A percentile compares a stretch with the other conserved stretches of the same genome.
phyloP scores from a whole-genome alignment of 2,329 filamentous ascomycete species.

The Ceratocystiopsis minuta region DNA sequence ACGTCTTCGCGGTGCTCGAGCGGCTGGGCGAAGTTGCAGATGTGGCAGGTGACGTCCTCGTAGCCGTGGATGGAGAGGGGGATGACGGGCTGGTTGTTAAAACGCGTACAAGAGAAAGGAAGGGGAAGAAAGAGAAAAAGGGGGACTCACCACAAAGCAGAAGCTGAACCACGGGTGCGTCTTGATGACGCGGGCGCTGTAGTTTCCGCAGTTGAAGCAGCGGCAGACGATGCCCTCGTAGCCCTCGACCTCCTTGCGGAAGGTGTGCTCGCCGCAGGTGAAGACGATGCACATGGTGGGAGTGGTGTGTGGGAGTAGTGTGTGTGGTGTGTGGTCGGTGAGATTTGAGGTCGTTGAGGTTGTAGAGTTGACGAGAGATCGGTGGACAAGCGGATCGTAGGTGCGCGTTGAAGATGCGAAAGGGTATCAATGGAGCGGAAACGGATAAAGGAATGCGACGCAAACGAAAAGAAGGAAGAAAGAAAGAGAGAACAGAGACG shows the following conservation, averaged over 20 bases:
- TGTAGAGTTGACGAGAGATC: no score
- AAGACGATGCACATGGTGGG: constrained; percentile 42
- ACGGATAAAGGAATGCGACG: no score
- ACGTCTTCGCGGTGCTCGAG: constrained; percentile 39
- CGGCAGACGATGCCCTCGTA: constrained; percentile 44
- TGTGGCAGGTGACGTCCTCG: constrained; percentile 52
- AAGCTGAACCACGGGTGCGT: constrained; percentile 60
- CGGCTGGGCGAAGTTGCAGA: constrained; percentile 61
- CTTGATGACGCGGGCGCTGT: constrained; percentile 41
- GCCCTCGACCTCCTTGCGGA: constrained; percentile 39
- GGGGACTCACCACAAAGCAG: constrained; percentile 46
- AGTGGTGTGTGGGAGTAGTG: no score
- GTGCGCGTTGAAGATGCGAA: no score
- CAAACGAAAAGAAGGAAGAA: no score
- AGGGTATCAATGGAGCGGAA: no score
- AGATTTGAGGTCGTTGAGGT: no score
- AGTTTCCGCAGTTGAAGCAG: constrained; percentile 51
- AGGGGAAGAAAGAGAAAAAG: not conserved
- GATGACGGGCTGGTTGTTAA: constrained; percentile 38
- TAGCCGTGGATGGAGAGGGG: constrained; percentile 51
- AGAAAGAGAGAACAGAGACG: no score
- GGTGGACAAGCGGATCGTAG: no score
- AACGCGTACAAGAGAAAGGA: not conserved
- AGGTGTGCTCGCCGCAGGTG: constrained; percentile 42
- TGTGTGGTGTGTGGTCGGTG: no score